Evolutionary conservation across 1,139 yeast species (phyloP).

Genomic region (Hyphopichia buzzinii): DNA sequence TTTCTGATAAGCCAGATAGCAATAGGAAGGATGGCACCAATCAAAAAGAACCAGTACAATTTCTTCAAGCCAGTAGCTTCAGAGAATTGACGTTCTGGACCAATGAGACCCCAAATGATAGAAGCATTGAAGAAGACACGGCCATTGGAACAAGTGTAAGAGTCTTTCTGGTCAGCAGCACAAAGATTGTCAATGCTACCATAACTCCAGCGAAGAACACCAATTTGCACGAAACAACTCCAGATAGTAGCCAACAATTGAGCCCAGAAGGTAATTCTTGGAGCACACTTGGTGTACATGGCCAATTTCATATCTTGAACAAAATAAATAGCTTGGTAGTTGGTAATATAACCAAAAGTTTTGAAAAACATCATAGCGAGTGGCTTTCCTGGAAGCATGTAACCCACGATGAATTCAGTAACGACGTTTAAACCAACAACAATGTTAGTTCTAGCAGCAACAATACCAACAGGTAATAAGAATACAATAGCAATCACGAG

Average conservation of each 20-base stretch:
- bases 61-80: conserved; percentile 38
- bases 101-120: conserved; percentile 49
- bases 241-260: conserved; percentile 48
- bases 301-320: conserved; percentile 57
- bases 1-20: conserved; percentile 47
- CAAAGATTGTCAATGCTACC: conserved; percentile 50
- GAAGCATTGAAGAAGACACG: conserved; percentile 46
- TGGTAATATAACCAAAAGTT: conserved; percentile 49
- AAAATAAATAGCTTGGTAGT: conserved; percentile 52
- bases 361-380: conserved; percentile 48
- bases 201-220: conserved; percentile 45
- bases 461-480: conserved; percentile 44
- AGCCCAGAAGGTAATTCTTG: conserved; percentile 42
- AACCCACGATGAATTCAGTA: conserved; percentile 45
- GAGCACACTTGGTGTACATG: conserved; percentile 48
- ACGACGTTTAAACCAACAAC: conserved; percentile 47
- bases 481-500: conserved; percentile 39
- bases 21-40: conserved; percentile 37
- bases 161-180: conserved; percentile 35
- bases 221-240: conserved; percentile 45
- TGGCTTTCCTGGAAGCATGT: conserved; percentile 49
- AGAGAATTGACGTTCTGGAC: conserved; percentile 40
- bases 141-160: conserved; percentile 46
- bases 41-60: conserved; percentile 39
- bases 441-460: conserved; percentile 42